Base-by-base conservation (phyloP, 805 yeast species). In the Grigorovia yakushimaensis region DNA sequence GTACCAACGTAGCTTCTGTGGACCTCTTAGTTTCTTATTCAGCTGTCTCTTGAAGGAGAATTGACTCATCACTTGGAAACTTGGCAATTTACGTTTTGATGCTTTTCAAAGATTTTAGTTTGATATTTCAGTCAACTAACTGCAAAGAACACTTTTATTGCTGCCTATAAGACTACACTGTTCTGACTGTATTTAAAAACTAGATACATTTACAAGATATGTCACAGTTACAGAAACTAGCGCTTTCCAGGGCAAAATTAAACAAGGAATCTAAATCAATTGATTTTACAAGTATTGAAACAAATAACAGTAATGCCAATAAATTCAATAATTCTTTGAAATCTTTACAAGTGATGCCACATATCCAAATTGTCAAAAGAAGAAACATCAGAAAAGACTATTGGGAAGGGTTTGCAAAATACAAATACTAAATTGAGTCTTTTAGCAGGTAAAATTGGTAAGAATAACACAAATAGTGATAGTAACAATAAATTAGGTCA, bases 1-100 rank as follows among this genome's bases (percentile, higher is more conserved):
- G 65, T 88, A 94, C 73, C 79, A 91, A 51, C 79, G 73, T 45
- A 93, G 76, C 59, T 85, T 81, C 65, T 89, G 97, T 22, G 89
- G 78, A 2, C 98, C 98, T 43, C 77, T 4, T 46, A 33, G 37
- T 33, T 15, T 33, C 37, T 33, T 33, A 17, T 15, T 15, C 17
- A 7, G n/a, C 15, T 15, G 17, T 23, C 27, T 23, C 9, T 23
- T 6, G 37, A 15, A 33, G 8, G 10, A 4, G n/a, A 30, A 30
- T 4, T 30, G 10, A 8, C 8, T 11, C 37, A 33, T 33, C 17
- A 4, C 36, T 30, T n/a, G n/a, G n/a, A n/a, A n/a, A n/a, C n/a
- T n/a, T n/a, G n/a, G n/a, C n/a, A n/a, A n/a, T n/a, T n/a, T n/a
- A n/a, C n/a, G n/a, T n/a, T n/a, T n/a, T n/a, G n/a, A n/a, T n/a